Percentiles rank a stretch among this genome's conserved stretches.
Evolutionary conservation across 106 monocot species (phyloP).

Genomic region (Vanilla planifolia): DNA sequence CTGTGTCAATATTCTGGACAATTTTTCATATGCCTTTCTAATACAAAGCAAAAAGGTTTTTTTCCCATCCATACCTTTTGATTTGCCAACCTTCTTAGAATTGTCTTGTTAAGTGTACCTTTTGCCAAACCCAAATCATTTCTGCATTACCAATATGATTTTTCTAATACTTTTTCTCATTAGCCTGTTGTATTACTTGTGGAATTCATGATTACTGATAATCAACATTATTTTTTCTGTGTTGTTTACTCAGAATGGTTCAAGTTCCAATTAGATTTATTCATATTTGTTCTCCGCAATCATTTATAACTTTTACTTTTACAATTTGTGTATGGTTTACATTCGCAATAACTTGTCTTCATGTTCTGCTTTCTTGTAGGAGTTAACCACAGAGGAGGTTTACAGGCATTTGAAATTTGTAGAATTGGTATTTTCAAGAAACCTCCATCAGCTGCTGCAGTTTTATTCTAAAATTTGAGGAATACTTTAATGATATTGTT

Average conservation of each 20-base stretch:
- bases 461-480: not conserved
- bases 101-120: no score
- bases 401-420: slow-evolving; percentile 37
- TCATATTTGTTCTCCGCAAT: not conserved
- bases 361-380: slow-evolving; percentile 24
- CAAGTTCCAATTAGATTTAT: not conserved
- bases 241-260: not conserved
- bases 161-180: no score
- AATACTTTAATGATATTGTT: not conserved
- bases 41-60: no score
- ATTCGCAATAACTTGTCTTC: not conserved
- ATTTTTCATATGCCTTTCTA: no score
- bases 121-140: no score
- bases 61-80: no score
- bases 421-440: slow-evolving; percentile 26
- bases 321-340: not conserved
- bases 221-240: not conserved
- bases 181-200: no score
- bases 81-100: no score
- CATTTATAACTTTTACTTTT: not conserved
- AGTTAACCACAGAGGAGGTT: slow-evolving; percentile 34
- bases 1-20: no score
- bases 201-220: no score
- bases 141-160: no score
- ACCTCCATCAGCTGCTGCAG: not conserved